phyloP scores from a whole-genome alignment of 2,329 filamentous ascomycete genomes.

The Peltaster fructicola region DNA sequence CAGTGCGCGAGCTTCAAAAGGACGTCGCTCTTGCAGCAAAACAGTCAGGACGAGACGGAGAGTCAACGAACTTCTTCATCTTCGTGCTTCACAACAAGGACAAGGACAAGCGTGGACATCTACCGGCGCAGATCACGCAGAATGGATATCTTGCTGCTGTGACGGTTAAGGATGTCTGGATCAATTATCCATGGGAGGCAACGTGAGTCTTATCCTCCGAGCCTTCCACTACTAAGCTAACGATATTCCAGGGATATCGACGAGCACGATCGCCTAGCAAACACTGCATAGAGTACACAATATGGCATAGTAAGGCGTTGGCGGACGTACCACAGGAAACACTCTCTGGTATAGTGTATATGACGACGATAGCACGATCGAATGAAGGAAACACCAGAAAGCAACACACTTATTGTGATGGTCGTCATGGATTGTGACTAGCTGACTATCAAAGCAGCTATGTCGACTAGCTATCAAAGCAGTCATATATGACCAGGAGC shows the following conservation, averaged over 20 bases:
- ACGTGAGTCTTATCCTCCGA: conserved; percentile 31
- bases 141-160: conserved; percentile 66
- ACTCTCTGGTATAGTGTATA: too few relatives aligned
- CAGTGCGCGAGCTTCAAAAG: conserved; percentile 82
- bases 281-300: too few relatives aligned
- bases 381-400: too few relatives aligned
- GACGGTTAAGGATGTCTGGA: conserved; percentile 91
- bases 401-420: too few relatives aligned
- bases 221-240: conserved; percentile 1
- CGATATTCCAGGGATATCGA: conserved; percentile 6
- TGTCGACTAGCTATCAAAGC: too few relatives aligned
- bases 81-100: conserved; percentile 99
- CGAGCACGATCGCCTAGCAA: conserved; percentile 6
- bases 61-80: conserved; percentile 77
- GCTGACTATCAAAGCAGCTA: too few relatives aligned
- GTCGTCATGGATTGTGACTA: too few relatives aligned
- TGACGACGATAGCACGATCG: too few relatives aligned
- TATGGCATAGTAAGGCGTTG: too few relatives aligned
- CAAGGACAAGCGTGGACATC: conserved; percentile 78
- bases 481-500: too few relatives aligned
- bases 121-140: conserved; percentile 62
- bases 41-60: conserved; percentile 47
- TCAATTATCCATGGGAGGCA: conserved; percentile 98
- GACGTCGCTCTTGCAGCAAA: conserved; percentile 70
- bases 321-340: too few relatives aligned